Evolutionary conservation across 202 grass and related monocot genomes (phyloP).

Genomic region (Carex sylvatica): DNA sequence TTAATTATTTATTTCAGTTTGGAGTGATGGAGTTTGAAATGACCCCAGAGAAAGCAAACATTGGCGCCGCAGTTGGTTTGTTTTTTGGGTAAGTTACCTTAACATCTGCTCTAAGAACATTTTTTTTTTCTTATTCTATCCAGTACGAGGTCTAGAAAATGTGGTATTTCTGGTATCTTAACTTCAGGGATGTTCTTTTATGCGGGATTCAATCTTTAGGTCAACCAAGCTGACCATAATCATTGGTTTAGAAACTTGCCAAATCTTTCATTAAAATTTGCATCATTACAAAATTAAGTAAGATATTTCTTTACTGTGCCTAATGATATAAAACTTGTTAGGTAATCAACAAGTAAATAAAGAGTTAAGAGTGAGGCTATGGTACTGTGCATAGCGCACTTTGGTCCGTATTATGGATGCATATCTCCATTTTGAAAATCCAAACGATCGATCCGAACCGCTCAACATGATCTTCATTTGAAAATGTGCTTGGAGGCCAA

Average conservation of each 20-base stretch:
- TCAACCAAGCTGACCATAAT: not conserved
- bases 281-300: not conserved
- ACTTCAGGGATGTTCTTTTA: not conserved
- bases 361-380: not conserved
- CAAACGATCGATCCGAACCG: too few species aligned
- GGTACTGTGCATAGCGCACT: too few species aligned
- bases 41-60: conserved; percentile 55
- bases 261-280: not conserved
- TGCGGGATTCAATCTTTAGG: not conserved
- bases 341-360: not conserved
- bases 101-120: not conserved
- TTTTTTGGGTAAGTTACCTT: conserved; percentile 59
- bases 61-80: conserved; percentile 57
- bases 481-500: too few species aligned
- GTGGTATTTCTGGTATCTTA: not conserved
- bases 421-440: too few species aligned
- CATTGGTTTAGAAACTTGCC: not conserved
- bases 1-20: conserved; percentile 46
- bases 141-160: not conserved
- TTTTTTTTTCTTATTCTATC: not conserved
- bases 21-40: conserved; percentile 70
- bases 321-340: not conserved
- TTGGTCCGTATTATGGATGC: too few species aligned
- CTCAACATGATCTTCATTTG: too few species aligned
- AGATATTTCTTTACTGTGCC: not conserved